phyloP scores from a whole-genome alignment of 305 asterid genomes.

The Fraxinus albicans region DNA sequence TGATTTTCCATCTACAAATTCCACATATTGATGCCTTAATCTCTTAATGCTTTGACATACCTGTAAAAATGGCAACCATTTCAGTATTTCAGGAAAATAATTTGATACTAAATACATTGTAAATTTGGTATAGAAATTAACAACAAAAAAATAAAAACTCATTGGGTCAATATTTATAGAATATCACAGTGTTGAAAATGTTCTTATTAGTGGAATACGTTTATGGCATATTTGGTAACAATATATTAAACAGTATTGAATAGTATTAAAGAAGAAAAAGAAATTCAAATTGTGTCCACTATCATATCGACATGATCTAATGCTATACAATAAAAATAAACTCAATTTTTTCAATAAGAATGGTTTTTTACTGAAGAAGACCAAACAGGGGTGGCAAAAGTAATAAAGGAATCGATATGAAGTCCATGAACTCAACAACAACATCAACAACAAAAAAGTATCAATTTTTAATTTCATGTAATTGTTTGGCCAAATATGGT shows the following conservation, averaged over 20 bases:
- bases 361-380: background rate
- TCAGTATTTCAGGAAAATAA: background rate
- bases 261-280: background rate
- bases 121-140: background rate
- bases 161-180: background rate
- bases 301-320: background rate
- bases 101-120: background rate
- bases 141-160: background rate
- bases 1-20: conserved; percentile 23
- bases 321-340: background rate
- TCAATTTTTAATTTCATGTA: background rate
- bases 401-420: background rate
- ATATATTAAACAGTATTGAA: background rate
- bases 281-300: background rate
- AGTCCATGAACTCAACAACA: background rate
- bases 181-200: background rate
- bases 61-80: conserved; percentile 1
- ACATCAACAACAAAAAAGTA: background rate
- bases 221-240: too few species aligned
- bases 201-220: background rate
- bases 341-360: background rate
- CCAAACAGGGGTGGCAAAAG: background rate
- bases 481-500: conserved; percentile 11
- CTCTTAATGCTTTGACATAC: conserved; percentile 18
- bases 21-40: conserved; percentile 12